phyloP scores from a whole-genome alignment of 768 basidiomycete genomes.

The Collybiopsis luxurians region DNA sequence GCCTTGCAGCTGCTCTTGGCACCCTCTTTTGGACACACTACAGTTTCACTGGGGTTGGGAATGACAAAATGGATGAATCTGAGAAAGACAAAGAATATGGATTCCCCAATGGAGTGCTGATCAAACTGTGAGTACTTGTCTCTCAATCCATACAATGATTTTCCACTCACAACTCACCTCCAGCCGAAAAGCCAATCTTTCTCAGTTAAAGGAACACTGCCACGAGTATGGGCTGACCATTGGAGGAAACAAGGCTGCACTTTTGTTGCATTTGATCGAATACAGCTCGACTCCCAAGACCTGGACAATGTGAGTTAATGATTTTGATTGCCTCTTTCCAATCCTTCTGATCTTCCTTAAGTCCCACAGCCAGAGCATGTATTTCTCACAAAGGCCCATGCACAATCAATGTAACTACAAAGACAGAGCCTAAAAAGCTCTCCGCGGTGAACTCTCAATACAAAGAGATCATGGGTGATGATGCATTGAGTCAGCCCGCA shows the following conservation, averaged over 20 bases:
- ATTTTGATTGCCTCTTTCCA: not conserved
- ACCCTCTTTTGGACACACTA: no score
- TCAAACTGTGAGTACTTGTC: no score
- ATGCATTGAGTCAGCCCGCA: not conserved
- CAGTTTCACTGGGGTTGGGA: no score
- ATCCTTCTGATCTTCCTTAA: not conserved
- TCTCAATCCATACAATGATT: no score
- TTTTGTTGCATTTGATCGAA: not conserved
- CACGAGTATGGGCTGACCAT: not conserved
- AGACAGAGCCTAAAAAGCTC: not conserved
- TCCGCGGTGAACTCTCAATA: not conserved
- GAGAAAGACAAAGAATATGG: no score
- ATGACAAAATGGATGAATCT: no score
- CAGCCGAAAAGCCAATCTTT: not conserved
- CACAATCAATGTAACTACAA: not conserved
- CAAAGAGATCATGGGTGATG: not conserved
- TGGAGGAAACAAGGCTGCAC: not conserved
- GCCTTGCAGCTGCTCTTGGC: no score
- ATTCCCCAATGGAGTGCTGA: no score
- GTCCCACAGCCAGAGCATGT: not conserved
- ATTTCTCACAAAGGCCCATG: not conserved
- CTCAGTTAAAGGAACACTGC: not conserved
- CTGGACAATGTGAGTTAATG: not conserved
- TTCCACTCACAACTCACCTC: no score
- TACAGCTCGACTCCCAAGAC: not conserved